phyloP scores from a whole-genome alignment of 2,329 filamentous ascomycete genomes.

The Fusarium napiforme region DNA sequence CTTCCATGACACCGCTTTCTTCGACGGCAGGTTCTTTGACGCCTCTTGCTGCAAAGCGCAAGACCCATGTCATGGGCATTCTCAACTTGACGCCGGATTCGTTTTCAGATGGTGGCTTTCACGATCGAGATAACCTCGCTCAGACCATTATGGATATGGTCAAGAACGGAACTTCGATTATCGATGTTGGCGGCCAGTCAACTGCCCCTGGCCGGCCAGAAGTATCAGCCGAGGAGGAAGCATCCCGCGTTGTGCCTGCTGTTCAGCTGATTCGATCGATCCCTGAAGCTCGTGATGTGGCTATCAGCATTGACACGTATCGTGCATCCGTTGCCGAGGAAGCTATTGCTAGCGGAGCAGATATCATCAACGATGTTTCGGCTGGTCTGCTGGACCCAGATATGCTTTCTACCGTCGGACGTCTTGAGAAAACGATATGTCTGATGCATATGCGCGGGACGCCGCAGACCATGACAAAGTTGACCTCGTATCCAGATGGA shows the following conservation, averaged over 20 bases:
- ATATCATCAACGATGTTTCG: conserved; percentile 95
- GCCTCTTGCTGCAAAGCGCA: conserved; percentile 66
- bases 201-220: conserved; percentile 81
- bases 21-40: conserved; percentile 62
- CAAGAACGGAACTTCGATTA: conserved; percentile 77
- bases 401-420: conserved; percentile 85
- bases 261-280: conserved; percentile 77
- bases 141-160: conserved; percentile 72
- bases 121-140: conserved; percentile 65
- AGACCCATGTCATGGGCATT: conserved; percentile 90
- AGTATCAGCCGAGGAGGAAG: conserved; percentile 78
- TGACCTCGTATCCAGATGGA: conserved; percentile 75
- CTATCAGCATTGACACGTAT: conserved; percentile 93
- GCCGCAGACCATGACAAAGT: conserved; percentile 80
- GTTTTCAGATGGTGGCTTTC: conserved; percentile 88
- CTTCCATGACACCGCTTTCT: conserved; percentile 68
- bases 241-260: conserved; percentile 80
- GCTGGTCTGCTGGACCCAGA: conserved; percentile 80
- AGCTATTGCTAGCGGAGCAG: conserved; percentile 81
- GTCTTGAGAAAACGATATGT: conserved; percentile 79
- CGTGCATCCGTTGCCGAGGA: conserved; percentile 82
- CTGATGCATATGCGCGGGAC: conserved; percentile 96
- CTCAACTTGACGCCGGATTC: conserved; percentile 96
- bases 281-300: conserved; percentile 70
- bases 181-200: conserved; percentile 94